phyloP scores from a whole-genome alignment of 2,329 filamentous ascomycete species.

The Beauveria pseudobassiana region DNA sequence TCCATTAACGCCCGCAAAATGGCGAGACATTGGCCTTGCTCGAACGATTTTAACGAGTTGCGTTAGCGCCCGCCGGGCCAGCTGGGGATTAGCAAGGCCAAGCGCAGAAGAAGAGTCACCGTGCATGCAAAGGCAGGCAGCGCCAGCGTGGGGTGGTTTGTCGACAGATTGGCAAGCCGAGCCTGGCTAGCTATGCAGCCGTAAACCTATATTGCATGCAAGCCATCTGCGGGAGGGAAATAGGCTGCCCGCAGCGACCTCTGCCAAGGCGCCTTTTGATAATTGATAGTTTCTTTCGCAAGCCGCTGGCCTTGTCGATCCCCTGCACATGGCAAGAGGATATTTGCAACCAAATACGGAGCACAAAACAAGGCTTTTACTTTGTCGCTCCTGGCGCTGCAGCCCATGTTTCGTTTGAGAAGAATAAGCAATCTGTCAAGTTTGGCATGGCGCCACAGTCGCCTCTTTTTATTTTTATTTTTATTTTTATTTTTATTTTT shows the following conservation, averaged over 20 bases:
- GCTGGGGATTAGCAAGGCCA: too few species aligned
- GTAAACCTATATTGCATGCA: constrained; percentile 4
- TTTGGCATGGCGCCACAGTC: neutral
- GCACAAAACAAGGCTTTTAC: neutral
- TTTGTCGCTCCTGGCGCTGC: neutral
- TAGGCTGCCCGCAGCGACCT: neutral
- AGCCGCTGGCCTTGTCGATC: neutral
- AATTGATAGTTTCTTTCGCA: neutral
- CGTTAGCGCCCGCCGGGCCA: too few species aligned
- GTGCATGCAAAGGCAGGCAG: too few species aligned
- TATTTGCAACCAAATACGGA: neutral
- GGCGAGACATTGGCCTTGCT: too few species aligned
- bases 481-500: neutral
- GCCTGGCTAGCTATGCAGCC: neutral
- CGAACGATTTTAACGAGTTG: too few species aligned
- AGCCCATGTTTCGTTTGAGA: neutral
- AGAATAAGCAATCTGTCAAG: neutral
- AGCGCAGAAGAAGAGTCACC: too few species aligned
- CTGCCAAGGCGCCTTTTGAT: neutral
- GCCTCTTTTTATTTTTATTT: neutral
- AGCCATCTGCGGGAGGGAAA: constrained; percentile 5
- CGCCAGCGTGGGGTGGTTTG: neutral
- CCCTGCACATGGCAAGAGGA: neutral
- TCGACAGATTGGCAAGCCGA: neutral
- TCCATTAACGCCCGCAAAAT: too few species aligned